Percentiles rank a stretch among this genome's conserved stretches.
Conservation (phyloP, 768 basidiomycete genomes). For the Amanita pseudoporphyria region DNA sequence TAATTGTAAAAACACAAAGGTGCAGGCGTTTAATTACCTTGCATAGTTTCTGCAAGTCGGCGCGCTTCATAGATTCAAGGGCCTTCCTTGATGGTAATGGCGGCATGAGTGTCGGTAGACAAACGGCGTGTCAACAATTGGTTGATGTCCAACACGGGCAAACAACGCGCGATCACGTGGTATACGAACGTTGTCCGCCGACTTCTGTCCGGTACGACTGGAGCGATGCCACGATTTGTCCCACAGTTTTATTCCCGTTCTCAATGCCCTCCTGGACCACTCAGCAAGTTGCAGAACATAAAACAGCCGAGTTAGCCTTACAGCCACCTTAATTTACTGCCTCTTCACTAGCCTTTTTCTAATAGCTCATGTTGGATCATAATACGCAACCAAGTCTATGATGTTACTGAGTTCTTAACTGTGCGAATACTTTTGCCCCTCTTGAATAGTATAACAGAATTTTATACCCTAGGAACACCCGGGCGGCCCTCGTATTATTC, state of each 20-base stretch:
- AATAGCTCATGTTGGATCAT: slow-evolving; percentile 78
- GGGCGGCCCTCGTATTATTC: slow-evolving; percentile 73
- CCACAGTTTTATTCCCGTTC: not conserved
- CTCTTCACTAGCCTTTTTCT: slow-evolving; percentile 6
- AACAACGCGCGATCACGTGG: slow-evolving; percentile 43
- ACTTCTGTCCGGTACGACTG: not conserved
- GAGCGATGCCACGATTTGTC: not conserved
- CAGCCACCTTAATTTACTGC: not conserved
- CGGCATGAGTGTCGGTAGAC: slow-evolving; percentile 22
- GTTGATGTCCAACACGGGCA: slow-evolving; percentile 41
- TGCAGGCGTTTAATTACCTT: slow-evolving; percentile 34
- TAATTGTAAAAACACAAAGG: not conserved
- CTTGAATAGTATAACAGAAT: not conserved
- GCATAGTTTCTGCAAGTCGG: slow-evolving; percentile 54
- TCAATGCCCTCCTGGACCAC: slow-evolving; percentile 38
- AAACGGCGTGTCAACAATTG: slow-evolving; percentile 15
- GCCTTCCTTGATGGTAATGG: slow-evolving; percentile 30
- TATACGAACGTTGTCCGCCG: too few relatives aligned
- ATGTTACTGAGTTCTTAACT: slow-evolving; percentile 71
- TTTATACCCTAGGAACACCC: slow-evolving; percentile 53
- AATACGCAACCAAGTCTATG: slow-evolving; percentile 73
- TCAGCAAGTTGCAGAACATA: slow-evolving; percentile 53
- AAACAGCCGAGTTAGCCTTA: slow-evolving; percentile 33
- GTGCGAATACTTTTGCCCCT: slow-evolving; percentile 24
- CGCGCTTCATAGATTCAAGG: slow-evolving; percentile 36